Conservation (phyloP, 2,329 filamentous ascomycete species). For the Fusarium sp. region DNA sequence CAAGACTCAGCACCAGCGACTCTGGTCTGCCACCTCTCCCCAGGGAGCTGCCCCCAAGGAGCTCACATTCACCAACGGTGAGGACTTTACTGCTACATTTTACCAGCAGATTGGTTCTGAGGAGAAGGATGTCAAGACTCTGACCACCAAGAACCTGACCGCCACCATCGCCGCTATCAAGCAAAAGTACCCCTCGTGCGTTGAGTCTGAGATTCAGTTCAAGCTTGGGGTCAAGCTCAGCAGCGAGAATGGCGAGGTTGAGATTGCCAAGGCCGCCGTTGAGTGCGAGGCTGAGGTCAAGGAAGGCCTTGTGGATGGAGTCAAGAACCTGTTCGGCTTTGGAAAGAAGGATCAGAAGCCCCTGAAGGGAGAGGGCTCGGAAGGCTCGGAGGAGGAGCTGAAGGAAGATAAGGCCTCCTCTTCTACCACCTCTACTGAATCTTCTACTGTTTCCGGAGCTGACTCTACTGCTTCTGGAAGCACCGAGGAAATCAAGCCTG, state of each 20-base stretch:
- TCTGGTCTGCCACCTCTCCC: constrained; percentile 85
- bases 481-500: constrained; percentile 62
- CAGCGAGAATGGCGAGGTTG: constrained; percentile 82
- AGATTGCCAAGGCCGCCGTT: constrained; percentile 80
- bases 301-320: constrained; percentile 88
- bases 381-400: constrained; percentile 57
- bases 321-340: constrained; percentile 97
- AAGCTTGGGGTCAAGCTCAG: constrained; percentile 83
- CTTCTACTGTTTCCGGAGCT: constrained; percentile 50
- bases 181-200: constrained; percentile 81
- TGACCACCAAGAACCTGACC: constrained; percentile 89
- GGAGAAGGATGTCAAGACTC: constrained; percentile 74
- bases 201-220: constrained; percentile 82
- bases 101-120: constrained; percentile 77
- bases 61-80: constrained; percentile 83
- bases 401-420: constrained; percentile 58
- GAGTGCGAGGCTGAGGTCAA: constrained; percentile 90
- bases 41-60: constrained; percentile 85
- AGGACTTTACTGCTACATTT: constrained; percentile 86
- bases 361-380: constrained; percentile 66
- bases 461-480: constrained; percentile 64
- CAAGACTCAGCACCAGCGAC: constrained; percentile 82
- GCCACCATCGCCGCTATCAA: constrained; percentile 83
- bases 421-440: constrained; percentile 44
- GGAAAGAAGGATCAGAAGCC: constrained; percentile 87